Evolutionary conservation across 768 basidiomycete species (phyloP).

Genomic region (Lenzites betulinus): DNA sequence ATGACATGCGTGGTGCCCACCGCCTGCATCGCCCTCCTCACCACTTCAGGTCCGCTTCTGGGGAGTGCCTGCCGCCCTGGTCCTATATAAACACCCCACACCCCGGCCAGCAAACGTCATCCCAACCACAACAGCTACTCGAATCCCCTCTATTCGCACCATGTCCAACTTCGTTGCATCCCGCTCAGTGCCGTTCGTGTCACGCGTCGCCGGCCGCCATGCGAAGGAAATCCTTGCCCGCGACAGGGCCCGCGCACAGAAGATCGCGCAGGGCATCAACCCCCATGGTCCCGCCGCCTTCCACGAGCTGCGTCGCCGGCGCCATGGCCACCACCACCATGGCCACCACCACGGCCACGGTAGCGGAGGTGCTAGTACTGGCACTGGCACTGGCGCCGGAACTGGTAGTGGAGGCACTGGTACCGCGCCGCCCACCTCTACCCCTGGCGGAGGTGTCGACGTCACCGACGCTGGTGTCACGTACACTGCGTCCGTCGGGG

Average conservation of each 20-base stretch:
- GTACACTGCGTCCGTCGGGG: conserved; percentile 53
- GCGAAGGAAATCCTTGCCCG: conserved; percentile 52
- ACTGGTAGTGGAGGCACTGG: conserved; percentile 11
- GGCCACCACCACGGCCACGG: conserved; percentile 13
- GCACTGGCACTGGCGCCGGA: conserved; percentile 11
- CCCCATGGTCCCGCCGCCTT: conserved; percentile 52
- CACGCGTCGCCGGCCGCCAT: conserved; percentile 42
- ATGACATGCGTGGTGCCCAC: conserved; percentile 6
- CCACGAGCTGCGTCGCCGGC: conserved; percentile 30
- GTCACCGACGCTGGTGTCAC: conserved; percentile 60
- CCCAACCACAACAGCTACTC: conserved; percentile 1
- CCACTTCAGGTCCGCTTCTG: conserved; percentile 4
- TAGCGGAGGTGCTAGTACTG: conserved; percentile 20
- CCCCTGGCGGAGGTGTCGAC: conserved; percentile 44
- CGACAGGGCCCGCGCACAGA: conserved; percentile 56
- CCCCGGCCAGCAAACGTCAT: background rate
- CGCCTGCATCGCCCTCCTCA: conserved; percentile 1
- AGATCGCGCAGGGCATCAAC: conserved; percentile 53
- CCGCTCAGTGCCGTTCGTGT: conserved; percentile 47
- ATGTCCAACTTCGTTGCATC: conserved; percentile 40
- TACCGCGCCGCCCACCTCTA: conserved; percentile 15
- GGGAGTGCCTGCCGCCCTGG: background rate
- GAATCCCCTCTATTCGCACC: conserved; percentile 6
- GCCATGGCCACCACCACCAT: conserved; percentile 29
- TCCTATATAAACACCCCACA: conserved; percentile 14